These are phyloP conservation scores for Alternaria sp. DNA, from an alignment of 2,329 filamentous ascomycete genomes.

Conservation along the genomic window DNA sequence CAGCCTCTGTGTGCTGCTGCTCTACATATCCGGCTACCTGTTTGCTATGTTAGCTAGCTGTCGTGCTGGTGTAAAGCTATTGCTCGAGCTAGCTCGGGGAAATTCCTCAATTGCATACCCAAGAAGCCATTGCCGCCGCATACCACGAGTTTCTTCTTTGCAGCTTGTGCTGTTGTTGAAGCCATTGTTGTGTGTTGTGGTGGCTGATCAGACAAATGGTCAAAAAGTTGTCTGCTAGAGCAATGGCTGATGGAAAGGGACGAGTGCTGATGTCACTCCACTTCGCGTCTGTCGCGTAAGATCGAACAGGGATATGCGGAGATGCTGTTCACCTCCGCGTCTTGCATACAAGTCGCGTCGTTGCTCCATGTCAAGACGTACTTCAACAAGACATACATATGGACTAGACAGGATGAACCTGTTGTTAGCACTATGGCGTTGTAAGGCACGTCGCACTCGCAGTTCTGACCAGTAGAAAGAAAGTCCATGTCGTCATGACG, in stretches of 20 bases:
- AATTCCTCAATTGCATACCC: slow-evolving; percentile 55
- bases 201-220: neutral
- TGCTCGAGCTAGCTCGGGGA: neutral
- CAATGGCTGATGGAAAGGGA: slow-evolving; percentile 9
- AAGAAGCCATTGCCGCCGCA: slow-evolving; percentile 94
- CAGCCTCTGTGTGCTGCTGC: slow-evolving; percentile 83
- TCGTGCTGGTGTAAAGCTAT: neutral
- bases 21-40: slow-evolving; percentile 84
- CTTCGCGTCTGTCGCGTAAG: slow-evolving; percentile 22
- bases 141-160: slow-evolving; percentile 81
- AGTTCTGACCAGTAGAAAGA: neutral
- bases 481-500: slow-evolving; percentile 1
- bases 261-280: slow-evolving; percentile 46
- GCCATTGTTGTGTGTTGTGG: slow-evolving; percentile 51
- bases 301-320: slow-evolving; percentile 33
- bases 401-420: neutral
- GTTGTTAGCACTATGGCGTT: neutral
- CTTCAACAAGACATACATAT: neutral
- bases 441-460: neutral
- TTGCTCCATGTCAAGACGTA: neutral
- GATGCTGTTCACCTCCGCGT: slow-evolving; percentile 10
- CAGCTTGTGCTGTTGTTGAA: slow-evolving; percentile 60
- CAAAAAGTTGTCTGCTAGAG: neutral
- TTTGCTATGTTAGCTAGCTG: neutral
- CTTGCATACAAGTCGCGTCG: neutral